Conservation (phyloP, 345 rosid species). For the Populus deltoides region DNA sequence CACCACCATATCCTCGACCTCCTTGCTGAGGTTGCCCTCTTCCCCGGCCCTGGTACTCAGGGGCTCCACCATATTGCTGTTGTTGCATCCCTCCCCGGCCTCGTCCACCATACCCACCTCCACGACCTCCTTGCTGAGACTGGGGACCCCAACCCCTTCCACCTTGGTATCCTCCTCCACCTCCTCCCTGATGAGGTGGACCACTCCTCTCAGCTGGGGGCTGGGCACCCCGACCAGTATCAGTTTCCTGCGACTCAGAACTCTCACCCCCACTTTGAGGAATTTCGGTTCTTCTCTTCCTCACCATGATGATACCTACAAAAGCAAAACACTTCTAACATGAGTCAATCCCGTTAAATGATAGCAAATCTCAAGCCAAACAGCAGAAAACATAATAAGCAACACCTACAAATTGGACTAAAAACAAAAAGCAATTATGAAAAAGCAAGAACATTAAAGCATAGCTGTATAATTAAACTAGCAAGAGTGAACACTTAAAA, state of each 20-base stretch:
- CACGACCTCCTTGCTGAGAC: constrained; percentile 56
- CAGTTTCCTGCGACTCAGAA: constrained; percentile 46
- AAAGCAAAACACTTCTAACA: background rate
- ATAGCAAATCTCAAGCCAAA: background rate
- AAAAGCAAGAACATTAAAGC: background rate
- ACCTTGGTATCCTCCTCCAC: constrained; percentile 45
- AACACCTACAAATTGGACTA: background rate
- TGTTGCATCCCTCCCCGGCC: constrained; percentile 46
- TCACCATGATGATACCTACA: constrained; percentile 54
- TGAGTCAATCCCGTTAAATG: background rate
- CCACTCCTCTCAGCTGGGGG: constrained; percentile 40
- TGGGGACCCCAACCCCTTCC: constrained; percentile 60
- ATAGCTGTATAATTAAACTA: background rate
- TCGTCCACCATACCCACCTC: constrained; percentile 50
- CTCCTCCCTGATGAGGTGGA: constrained; percentile 42
- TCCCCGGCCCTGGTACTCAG: constrained; percentile 73
- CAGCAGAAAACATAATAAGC: background rate
- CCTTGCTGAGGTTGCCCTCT: constrained; percentile 67
- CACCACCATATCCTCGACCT: constrained; percentile 49
- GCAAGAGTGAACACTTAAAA: background rate
- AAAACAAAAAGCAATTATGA: background rate
- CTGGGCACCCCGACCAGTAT: constrained; percentile 50
- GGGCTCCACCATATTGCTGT: constrained; percentile 57
- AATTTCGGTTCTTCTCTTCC: constrained; percentile 68
- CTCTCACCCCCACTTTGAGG: constrained; percentile 63